These are phyloP conservation scores for Geotrichum ghanense DNA, from an alignment of 805 yeast species.

Conservation along the genomic window DNA sequence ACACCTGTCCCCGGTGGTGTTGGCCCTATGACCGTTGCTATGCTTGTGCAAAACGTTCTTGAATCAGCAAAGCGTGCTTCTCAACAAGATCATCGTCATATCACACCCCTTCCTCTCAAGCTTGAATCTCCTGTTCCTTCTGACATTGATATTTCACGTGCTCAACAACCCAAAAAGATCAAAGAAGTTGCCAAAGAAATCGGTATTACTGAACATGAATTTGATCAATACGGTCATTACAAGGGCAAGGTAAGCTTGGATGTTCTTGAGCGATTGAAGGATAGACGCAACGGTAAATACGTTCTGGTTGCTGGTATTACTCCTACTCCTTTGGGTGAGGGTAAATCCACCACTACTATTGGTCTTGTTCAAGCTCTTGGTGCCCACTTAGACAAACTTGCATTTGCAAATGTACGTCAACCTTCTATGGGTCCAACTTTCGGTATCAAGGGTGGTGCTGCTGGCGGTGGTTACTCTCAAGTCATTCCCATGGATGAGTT, in stretches of 20 bases:
- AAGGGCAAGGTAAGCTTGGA: constrained; percentile 80
- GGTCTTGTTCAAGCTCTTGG: constrained; percentile 96
- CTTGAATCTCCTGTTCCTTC: constrained; percentile 68
- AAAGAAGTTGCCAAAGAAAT: constrained; percentile 64
- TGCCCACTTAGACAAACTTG: constrained; percentile 71
- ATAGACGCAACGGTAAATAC: constrained; percentile 66
- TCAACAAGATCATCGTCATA: constrained; percentile 27
- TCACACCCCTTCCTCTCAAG: constrained; percentile 46
- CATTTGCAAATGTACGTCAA: constrained; percentile 92
- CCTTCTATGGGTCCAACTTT: constrained; percentile 99
- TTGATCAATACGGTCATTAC: constrained; percentile 79
- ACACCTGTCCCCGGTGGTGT: constrained; percentile 99
- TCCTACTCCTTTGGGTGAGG: constrained; percentile 97
- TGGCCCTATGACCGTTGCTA: constrained; percentile 98
- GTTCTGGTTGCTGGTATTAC: constrained; percentile 94
- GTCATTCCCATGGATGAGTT: constrained; percentile 99
- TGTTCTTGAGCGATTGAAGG: constrained; percentile 54
- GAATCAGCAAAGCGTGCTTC: constrained; percentile 58
- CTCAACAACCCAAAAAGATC: constrained; percentile 79
- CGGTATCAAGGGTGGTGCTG: constrained; percentile 99
- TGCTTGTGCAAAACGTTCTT: constrained; percentile 77
- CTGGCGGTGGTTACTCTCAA: constrained; percentile 97
- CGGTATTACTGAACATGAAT: constrained; percentile 67
- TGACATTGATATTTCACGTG: constrained; percentile 81
- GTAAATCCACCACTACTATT: constrained; percentile 91